Conservation (phyloP, 2,329 filamentous ascomycete genomes). For the Pseudocercospora pini-densiflorae region DNA sequence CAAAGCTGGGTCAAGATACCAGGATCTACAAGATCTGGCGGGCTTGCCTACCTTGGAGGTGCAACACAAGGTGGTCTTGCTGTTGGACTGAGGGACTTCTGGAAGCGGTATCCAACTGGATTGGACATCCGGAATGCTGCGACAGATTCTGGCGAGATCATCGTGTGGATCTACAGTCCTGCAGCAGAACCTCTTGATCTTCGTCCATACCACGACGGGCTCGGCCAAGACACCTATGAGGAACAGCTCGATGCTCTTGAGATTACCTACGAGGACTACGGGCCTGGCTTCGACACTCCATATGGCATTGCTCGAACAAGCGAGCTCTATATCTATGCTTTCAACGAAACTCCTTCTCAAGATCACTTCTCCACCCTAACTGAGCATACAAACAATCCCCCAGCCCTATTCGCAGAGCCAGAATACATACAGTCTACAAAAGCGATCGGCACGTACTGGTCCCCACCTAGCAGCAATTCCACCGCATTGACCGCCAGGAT, state of each 20-base stretch:
- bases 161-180: constrained; percentile 65
- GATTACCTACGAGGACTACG: constrained; percentile 68
- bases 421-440: constrained; percentile 57
- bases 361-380: constrained; percentile 53
- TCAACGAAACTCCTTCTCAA: constrained; percentile 57
- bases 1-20: constrained; percentile 64
- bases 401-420: constrained; percentile 55
- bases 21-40: constrained; percentile 60
- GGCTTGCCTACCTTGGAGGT: constrained; percentile 63
- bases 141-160: constrained; percentile 57
- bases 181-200: constrained; percentile 60
- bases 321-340: constrained; percentile 58
- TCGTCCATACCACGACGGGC: constrained; percentile 62
- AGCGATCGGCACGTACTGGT: constrained; percentile 62
- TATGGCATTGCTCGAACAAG: constrained; percentile 64
- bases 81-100: constrained; percentile 64
- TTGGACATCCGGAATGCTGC: constrained; percentile 60
- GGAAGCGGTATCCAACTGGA: constrained; percentile 65
- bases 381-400: constrained; percentile 56
- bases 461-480: constrained; percentile 40
- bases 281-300: constrained; percentile 59
- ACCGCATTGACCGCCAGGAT: constrained; percentile 46
- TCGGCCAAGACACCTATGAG: constrained; percentile 60
- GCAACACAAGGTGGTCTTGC: constrained; percentile 63
- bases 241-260: constrained; percentile 64